phyloP scores from a whole-genome alignment of 2,329 filamentous ascomycete genomes.

The Orbilia javanica region DNA sequence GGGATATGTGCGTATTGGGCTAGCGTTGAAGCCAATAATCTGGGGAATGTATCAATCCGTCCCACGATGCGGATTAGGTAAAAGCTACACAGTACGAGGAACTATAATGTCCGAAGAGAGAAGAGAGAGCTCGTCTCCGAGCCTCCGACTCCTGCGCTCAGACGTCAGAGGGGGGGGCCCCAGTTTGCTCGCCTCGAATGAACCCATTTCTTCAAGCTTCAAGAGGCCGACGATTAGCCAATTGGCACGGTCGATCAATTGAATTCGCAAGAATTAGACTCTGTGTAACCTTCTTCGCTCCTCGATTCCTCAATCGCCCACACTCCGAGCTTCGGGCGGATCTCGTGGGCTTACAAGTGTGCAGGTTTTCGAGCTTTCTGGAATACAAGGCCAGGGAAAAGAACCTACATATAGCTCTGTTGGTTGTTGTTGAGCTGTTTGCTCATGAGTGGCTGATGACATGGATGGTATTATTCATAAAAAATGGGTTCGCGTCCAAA shows the following conservation, averaged over 20 bases:
- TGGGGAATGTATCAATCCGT: slow-evolving; percentile 14
- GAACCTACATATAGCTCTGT: neutral
- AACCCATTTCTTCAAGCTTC: slow-evolving; percentile 2
- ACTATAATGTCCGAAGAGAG: slow-evolving; percentile 1
- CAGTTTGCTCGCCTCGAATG: slow-evolving; percentile 7
- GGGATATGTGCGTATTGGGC: slow-evolving; percentile 1
- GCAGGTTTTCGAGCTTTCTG: neutral
- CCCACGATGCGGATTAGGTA: slow-evolving; percentile 18
- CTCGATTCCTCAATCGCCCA: neutral
- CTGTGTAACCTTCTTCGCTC: slow-evolving; percentile 17
- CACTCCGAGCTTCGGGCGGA: slow-evolving; percentile 6
- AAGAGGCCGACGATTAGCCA: neutral
- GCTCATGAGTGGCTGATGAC: slow-evolving; percentile 21
- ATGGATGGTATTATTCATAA: slow-evolving; percentile 1
- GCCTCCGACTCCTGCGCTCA: slow-evolving; percentile 7
- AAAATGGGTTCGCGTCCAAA: slow-evolving; percentile 17
- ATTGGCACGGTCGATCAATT: neutral
- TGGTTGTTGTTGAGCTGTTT: slow-evolving; percentile 19
- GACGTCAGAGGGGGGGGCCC: neutral
- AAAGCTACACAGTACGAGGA: neutral
- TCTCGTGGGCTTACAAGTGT: slow-evolving; percentile 6
- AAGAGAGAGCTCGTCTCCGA: slow-evolving; percentile 24
- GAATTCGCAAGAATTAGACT: slow-evolving; percentile 5
- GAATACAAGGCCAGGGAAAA: neutral
- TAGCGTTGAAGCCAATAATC: slow-evolving; percentile 20